Evolutionary conservation across 1,284 basidiomycete genomes (phyloP), one percentile per base, ranked within the genome.

Genomic region (Malassezia brasiliensis): DNA sequence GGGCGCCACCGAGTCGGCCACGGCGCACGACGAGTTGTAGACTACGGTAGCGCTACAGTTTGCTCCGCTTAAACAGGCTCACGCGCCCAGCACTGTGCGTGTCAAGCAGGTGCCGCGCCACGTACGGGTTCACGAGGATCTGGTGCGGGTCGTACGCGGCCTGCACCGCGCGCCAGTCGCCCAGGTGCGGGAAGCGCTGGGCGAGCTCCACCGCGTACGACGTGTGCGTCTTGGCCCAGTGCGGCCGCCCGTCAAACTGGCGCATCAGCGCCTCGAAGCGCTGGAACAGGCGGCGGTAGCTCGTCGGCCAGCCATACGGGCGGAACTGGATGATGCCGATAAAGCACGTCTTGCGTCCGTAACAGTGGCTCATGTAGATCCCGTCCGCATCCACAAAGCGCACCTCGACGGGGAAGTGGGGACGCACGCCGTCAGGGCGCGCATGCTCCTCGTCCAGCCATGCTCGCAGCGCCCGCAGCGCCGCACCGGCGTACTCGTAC

Each of bases 311-410:
- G 28, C 87, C 86, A 75, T 93, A 98, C 1, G 93, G 93, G 63
- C 91, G 88, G 79, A 85, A 98, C 69, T 91, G 88, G 19, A 96
- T 83, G 49, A 96, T 82, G n/a, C 94, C 93, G 59, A 98, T 89
- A 85, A 90, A 98, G 68, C 85, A 87, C 14, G 86, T 91, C 72
- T 79, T 80, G 56, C 84, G 81, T 22, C 85, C 86, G 69, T 83
- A 83, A 65, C 85, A 84, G 12, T 90, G 93, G 71, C 86, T 89
- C 44, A 98, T 79, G 86, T 88, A 96, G 58, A 96, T 89, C 67
- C 91, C 88, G 77, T 98, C 93, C 20, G 81, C 79, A 22, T 83
- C 83, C 34, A 87, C 86, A 76, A 90, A 93, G 10, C 94, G 83
- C 60, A 98, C 84, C 78, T 98, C 93, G 69, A 98, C 81, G 4